Percentiles rank a stretch among this genome's conserved stretches.
Conservation (phyloP, 441 rosid genomes). For the Breynia disticha region DNA sequence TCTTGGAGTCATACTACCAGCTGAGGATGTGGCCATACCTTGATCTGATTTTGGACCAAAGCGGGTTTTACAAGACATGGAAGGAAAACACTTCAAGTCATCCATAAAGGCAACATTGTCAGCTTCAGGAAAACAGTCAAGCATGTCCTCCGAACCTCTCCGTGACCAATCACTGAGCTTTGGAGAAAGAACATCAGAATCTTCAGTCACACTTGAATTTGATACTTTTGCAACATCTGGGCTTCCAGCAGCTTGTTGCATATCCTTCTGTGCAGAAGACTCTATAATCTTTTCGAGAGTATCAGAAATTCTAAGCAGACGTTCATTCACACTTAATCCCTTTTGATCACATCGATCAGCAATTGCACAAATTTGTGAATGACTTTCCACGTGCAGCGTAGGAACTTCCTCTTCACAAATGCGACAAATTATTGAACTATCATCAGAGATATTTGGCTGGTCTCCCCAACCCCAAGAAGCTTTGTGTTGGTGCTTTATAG, state of each 20-base stretch:
- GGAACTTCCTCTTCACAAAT: conserved; percentile 98
- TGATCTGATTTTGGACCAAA: conserved; percentile 93
- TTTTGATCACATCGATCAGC: conserved; percentile 90
- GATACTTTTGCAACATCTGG: conserved; percentile 86
- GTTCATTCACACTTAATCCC: conserved; percentile 80
- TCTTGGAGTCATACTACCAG: conserved; percentile 97
- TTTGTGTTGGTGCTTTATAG: conserved; percentile 72
- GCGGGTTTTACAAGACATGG: conserved; percentile 92
- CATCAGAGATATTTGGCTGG: conserved; percentile 56
- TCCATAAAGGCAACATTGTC: conserved; percentile 74
- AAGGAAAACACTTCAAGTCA: conserved; percentile 79
- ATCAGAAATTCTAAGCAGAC: conserved; percentile 71
- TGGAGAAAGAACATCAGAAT: conserved; percentile 79
- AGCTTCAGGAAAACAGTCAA: conserved; percentile 83
- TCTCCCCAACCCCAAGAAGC: conserved; percentile 96
- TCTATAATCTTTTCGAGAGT: conserved; percentile 88
- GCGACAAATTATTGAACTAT: conserved; percentile 84
- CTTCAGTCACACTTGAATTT: conserved; percentile 81
- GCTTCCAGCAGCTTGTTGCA: conserved; percentile 53
- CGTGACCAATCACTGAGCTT: conserved; percentile 94
- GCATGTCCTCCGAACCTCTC: conserved; percentile 98
- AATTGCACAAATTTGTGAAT: conserved; percentile 86
- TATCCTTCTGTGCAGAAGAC: conserved; percentile 65
- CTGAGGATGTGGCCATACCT: conserved; percentile 98
- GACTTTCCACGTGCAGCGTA: conserved; percentile 81